Evolutionary conservation across 805 yeast species (phyloP).

Genomic region (Lachancea fermentati): DNA sequence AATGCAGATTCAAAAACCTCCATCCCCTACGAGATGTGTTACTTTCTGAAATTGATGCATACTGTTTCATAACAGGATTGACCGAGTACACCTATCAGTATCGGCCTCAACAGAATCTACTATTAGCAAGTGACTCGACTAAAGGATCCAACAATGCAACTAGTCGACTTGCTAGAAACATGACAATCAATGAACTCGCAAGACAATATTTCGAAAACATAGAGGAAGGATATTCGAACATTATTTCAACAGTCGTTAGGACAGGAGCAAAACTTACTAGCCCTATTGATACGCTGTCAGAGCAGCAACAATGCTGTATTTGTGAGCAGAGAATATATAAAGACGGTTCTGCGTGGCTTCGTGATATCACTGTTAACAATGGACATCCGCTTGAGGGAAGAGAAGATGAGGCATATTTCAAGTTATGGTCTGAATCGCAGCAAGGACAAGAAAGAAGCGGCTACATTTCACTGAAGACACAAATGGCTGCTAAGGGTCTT

Average conservation of each 20-base stretch:
- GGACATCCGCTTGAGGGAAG: conserved; percentile 44
- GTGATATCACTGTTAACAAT: conserved; percentile 56
- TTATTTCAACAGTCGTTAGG: conserved; percentile 86
- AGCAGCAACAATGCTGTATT: conserved; percentile 40
- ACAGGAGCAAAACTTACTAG: conserved; percentile 73
- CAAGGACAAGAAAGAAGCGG: conserved; percentile 18
- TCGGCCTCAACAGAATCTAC: conserved; percentile 14
- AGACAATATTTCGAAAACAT: conserved; percentile 64
- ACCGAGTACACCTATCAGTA: conserved; percentile 28
- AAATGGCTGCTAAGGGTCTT: conserved; percentile 16
- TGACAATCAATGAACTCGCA: conserved; percentile 77
- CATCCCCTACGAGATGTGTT: conserved; percentile 76
- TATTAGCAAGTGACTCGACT: conserved; percentile 28
- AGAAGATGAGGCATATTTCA: conserved; percentile 36
- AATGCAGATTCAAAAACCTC: conserved; percentile 38
- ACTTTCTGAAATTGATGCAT: conserved; percentile 59
- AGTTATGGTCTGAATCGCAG: conserved; percentile 31
- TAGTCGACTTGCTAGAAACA: conserved; percentile 44
- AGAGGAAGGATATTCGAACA: conserved; percentile 77
- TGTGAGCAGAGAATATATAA: conserved; percentile 52
- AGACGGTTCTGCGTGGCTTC: conserved; percentile 62
- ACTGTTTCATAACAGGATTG: conserved; percentile 35
- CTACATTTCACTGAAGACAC: conserved; percentile 18
- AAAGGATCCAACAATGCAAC: conserved; percentile 27
- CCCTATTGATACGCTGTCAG: conserved; percentile 31